phyloP scores from a whole-genome alignment of 2,329 filamentous ascomycete species.

The Penicillium glabrum region DNA sequence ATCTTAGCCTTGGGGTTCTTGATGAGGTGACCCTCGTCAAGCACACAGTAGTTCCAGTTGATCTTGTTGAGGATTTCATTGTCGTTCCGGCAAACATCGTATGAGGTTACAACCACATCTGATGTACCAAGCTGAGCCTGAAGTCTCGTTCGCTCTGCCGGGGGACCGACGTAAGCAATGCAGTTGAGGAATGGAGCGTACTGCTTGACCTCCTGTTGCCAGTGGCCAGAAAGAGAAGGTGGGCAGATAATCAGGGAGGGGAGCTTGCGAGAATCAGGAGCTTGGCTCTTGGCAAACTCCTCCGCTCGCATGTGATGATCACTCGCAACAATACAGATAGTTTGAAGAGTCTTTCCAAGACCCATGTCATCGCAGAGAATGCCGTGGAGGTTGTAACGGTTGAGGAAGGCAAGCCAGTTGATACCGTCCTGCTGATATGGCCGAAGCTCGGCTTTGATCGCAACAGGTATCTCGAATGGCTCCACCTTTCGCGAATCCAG shows the following conservation, averaged over 20 bases:
- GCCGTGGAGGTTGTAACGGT: conserved; percentile 95
- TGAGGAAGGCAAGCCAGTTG: conserved; percentile 97
- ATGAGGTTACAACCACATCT: conserved; percentile 95
- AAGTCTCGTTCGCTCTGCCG: conserved; percentile 72
- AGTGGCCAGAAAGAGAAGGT: conserved; percentile 93
- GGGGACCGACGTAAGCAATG: conserved; percentile 87
- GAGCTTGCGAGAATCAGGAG: conserved; percentile 73
- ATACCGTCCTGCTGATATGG: conserved; percentile 98
- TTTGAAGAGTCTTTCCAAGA: conserved; percentile 95
- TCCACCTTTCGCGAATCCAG: conserved; percentile 97
- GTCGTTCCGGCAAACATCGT: conserved; percentile 96
- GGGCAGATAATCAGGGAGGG: conserved; percentile 95
- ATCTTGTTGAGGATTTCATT: conserved; percentile 78
- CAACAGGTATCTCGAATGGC: conserved; percentile 86
- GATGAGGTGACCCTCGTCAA: conserved; percentile 97
- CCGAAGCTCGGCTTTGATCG: conserved; percentile 93
- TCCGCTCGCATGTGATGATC: conserved; percentile 93
- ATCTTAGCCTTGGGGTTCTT: conserved; percentile 99
- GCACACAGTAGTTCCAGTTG: conserved; percentile 95
- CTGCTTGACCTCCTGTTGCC: conserved; percentile 95
- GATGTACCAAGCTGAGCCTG: conserved; percentile 70
- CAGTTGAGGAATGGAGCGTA: conserved; percentile 93
- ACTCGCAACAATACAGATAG: conserved; percentile 95
- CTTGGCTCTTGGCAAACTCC: conserved; percentile 79
- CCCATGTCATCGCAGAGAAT: conserved; percentile 99